Percentiles rank a stretch among this genome's conserved stretches.
Evolutionary conservation across 306 rosid species (phyloP).

Genomic region (Alnus rubra): DNA sequence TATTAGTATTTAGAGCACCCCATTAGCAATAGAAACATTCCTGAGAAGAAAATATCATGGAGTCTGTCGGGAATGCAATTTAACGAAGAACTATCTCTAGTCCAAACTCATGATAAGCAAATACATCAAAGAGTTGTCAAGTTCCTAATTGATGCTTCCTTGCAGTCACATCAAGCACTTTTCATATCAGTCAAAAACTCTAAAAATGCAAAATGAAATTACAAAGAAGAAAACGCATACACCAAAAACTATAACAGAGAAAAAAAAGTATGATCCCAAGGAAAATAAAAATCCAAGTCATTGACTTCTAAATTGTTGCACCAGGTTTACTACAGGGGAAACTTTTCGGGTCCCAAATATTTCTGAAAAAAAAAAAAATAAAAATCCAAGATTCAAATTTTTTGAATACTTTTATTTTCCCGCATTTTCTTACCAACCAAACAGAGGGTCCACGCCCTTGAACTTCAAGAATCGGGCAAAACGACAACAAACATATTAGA

Average conservation of each 20-base stretch:
- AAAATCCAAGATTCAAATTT: neutral
- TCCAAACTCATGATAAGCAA: neutral
- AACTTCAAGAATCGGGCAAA: conserved; percentile 1
- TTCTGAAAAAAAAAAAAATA: neutral
- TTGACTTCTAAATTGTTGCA: neutral
- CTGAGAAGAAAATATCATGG: neutral
- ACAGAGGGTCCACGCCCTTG: neutral
- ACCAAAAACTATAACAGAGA: neutral
- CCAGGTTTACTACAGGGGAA: neutral
- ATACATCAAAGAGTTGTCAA: neutral
- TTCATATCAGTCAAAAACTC: no score
- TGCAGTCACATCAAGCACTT: neutral
- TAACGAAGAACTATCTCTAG: neutral
- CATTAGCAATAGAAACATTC: neutral
- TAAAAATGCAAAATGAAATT: neutral
- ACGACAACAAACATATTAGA: conserved; percentile 12
- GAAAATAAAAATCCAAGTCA: neutral
- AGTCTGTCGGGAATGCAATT: neutral
- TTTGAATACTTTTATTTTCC: neutral
- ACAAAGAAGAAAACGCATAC: neutral
- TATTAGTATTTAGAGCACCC: neutral
- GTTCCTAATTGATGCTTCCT: neutral
- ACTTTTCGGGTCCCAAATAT: neutral
- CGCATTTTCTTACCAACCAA: neutral
- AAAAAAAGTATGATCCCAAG: neutral